Percentiles rank a stretch among this genome's conserved stretches.
These are phyloP conservation scores for Rasamsonia emersonii DNA, from an alignment of 2,329 filamentous ascomycete genomes.

Conservation along the genomic window DNA sequence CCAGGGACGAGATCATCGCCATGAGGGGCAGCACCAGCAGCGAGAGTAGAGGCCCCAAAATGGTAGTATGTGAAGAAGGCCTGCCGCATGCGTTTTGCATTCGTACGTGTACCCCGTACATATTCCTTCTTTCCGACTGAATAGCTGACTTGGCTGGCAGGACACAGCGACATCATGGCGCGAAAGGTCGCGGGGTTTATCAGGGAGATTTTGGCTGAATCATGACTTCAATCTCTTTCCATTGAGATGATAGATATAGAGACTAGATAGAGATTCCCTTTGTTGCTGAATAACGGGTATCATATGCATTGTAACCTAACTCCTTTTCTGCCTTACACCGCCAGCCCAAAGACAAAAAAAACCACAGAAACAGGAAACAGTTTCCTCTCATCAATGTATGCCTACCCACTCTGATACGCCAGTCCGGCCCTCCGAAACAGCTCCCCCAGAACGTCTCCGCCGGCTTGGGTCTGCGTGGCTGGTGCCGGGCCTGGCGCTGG, in stretches of 20 bases:
- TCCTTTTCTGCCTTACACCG: no score
- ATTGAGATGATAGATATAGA: no score
- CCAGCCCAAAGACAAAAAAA: no score
- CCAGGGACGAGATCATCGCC: slow-evolving; percentile 46
- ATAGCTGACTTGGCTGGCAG: no score
- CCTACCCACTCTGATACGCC: no score
- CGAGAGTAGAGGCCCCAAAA: slow-evolving; percentile 44
- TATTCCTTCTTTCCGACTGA: no score
- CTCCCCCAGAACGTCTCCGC: slow-evolving; percentile 30
- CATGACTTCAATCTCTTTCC: no score
- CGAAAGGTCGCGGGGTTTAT: slow-evolving; percentile 1
- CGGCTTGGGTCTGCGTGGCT: slow-evolving; percentile 10
- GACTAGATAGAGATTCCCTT: no score
- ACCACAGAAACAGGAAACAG: no score
- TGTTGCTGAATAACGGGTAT: no score
- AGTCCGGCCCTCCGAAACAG: slow-evolving; percentile 37
- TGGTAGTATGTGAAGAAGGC: slow-evolving; percentile 48
- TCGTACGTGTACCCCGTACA: slow-evolving; percentile 38
- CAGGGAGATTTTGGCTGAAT: slow-evolving; percentile 1
- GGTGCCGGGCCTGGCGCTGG: slow-evolving; percentile 12
- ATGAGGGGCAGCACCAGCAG: slow-evolving; percentile 16
- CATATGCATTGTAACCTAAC: no score
- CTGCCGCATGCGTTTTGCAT: slow-evolving; percentile 55
- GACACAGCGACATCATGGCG: slow-evolving; percentile 4
- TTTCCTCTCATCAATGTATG: no score